Evolutionary conservation across 2,329 filamentous ascomycete genomes (phyloP).

Genomic region (Microthyrium microscopicum): DNA sequence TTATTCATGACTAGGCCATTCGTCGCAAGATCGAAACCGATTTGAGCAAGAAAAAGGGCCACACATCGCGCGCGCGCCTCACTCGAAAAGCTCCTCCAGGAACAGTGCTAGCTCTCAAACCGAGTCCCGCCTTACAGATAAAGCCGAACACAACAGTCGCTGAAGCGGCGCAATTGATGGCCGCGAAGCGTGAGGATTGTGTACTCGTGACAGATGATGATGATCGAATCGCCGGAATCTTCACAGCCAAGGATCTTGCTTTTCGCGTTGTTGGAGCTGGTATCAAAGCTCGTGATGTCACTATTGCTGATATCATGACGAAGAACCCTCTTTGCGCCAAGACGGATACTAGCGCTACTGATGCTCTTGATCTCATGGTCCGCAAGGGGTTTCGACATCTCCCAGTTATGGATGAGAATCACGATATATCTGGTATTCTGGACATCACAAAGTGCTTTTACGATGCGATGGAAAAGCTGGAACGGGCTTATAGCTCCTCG

Average conservation of each 20-base stretch:
- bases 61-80: constrained; percentile 59
- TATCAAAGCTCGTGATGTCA: constrained; percentile 74
- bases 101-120: constrained; percentile 87
- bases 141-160: constrained; percentile 88
- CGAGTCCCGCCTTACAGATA: constrained; percentile 91
- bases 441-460: constrained; percentile 99
- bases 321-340: constrained; percentile 96
- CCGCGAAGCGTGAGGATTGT: constrained; percentile 94
- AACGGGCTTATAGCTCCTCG: constrained; percentile 95
- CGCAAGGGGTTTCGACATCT: constrained; percentile 94
- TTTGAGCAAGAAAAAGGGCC: constrained; percentile 91
- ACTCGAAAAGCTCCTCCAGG: constrained; percentile 89
- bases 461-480: constrained; percentile 98
- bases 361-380: constrained; percentile 95
- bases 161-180: constrained; percentile 96
- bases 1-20: constrained; percentile 51
- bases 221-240: constrained; percentile 94
- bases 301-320: constrained; percentile 98
- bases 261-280: constrained; percentile 91
- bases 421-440: constrained; percentile 93
- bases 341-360: constrained; percentile 94
- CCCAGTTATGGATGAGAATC: constrained; percentile 99
- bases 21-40: constrained; percentile 93
- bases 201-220: constrained; percentile 96
- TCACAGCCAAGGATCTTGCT: constrained; percentile 95